A percentile compares a stretch with the other conserved stretches of the same genome.
phyloP scores from a whole-genome alignment of 1,284 basidiomycete species.

The Ustilago esculenta region DNA sequence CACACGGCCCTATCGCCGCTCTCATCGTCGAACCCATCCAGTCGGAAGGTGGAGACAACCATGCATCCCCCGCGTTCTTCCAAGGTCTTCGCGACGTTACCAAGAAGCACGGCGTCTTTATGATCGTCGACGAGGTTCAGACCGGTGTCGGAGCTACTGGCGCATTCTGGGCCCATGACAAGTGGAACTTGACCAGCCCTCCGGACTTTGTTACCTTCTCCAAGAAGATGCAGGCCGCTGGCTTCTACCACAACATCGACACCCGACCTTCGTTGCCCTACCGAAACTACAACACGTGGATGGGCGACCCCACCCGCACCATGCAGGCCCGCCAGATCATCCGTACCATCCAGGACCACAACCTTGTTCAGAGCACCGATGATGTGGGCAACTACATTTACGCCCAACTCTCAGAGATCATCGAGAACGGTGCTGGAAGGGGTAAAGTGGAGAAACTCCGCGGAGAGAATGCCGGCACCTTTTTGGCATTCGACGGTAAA shows the following conservation, averaged over 20 bases:
- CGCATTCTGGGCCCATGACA: slow-evolving; percentile 72
- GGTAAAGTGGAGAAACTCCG: slow-evolving; percentile 68
- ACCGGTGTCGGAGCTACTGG: slow-evolving; percentile 72
- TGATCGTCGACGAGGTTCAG: slow-evolving; percentile 72
- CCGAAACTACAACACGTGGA: slow-evolving; percentile 69
- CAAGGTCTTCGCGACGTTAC: slow-evolving; percentile 70
- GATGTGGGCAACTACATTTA: slow-evolving; percentile 68
- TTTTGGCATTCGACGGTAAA: slow-evolving; percentile 70
- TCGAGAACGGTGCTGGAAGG: slow-evolving; percentile 32
- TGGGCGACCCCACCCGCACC: slow-evolving; percentile 70
- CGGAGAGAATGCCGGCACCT: slow-evolving; percentile 70
- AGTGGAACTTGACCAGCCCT: slow-evolving; percentile 69
- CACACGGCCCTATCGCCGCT: slow-evolving; percentile 70
- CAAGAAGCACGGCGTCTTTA: slow-evolving; percentile 68
- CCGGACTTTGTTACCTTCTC: slow-evolving; percentile 73
- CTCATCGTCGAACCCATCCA: slow-evolving; percentile 73
- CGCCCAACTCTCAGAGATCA: slow-evolving; percentile 62
- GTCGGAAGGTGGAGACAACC: slow-evolving; percentile 72
- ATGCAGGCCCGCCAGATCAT: slow-evolving; percentile 71
- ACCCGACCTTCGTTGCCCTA: slow-evolving; percentile 70
- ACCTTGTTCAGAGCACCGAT: slow-evolving; percentile 68
- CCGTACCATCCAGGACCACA: slow-evolving; percentile 68
- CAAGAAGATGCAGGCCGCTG: slow-evolving; percentile 67
- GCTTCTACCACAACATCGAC: slow-evolving; percentile 71
- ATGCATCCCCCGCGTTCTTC: slow-evolving; percentile 72